Evolutionary conservation across 805 yeast genomes (phyloP), one percentile per base, ranked within the genome.

Genomic region (Ogataea dorogensis): DNA sequence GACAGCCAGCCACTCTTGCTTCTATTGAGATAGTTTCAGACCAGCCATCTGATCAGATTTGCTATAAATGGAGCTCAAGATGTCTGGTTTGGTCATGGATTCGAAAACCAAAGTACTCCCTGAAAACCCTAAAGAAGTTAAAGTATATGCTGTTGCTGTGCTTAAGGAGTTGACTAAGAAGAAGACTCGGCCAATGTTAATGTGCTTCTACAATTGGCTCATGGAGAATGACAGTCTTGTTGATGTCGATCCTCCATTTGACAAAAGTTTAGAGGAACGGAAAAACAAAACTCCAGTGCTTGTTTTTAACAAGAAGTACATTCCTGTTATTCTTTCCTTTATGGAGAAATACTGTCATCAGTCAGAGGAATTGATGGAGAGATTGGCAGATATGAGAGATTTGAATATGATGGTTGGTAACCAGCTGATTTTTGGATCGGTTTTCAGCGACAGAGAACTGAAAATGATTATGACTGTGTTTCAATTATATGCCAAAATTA

Each of bases 81-180:
- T 17, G 6, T 6, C 21, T 6, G 9, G 5, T 27, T 18, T 14
- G 12, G 9, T 11, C 24, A 28, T 28, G 26, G 33, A 30, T 15
- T 15, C n/a, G 14, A 30, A 22, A 17, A 36, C 32, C 17, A 7
- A 16, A 23, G 40, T 53, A 23, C 43, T 47, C 25, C 36, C 49
- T 7, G 14, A 42, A 2, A 18, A 44, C 17, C 17, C n/a, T 6
- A 47, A 18, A 16, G 45, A 40, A 14, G 47, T 46, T 16, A 31
- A 29, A 6, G 17, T 24, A 8, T 49, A 54, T 34, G 36, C 51
- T 5, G 35, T 31, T n/a, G 18, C 32, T 1, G 53, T 44, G 14
- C 38, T 55, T 15, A 42, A 31, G 27, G 50, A 49, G 22, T 31
- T 56, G 9, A 46, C 50, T 7, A 56, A 56, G 31, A 33, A 38